These are phyloP conservation scores for Neoascochyta sp. DNA, from an alignment of 2,329 filamentous ascomycete genomes.

Conservation along the genomic window DNA sequence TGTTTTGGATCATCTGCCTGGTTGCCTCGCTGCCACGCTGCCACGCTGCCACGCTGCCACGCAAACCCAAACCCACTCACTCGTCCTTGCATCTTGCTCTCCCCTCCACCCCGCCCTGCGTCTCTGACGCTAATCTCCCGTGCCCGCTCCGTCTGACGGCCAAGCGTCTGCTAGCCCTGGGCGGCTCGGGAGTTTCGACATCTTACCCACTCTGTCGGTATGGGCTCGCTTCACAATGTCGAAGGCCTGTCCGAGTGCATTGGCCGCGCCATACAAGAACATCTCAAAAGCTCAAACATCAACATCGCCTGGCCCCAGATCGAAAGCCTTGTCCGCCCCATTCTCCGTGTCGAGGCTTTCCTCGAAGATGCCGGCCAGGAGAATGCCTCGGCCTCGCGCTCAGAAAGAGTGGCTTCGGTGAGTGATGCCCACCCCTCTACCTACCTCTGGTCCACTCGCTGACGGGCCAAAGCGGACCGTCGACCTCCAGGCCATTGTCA, in stretches of 20 bases:
- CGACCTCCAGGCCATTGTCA: slow-evolving; percentile 24
- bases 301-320: slow-evolving; percentile 25
- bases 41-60: no score
- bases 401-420: slow-evolving; percentile 29
- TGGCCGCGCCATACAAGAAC: slow-evolving; percentile 26
- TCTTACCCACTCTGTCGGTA: slow-evolving; percentile 5
- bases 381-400: slow-evolving; percentile 9
- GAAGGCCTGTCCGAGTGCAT: slow-evolving; percentile 32
- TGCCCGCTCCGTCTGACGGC: no score
- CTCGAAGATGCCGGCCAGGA: slow-evolving; percentile 23
- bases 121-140: no score
- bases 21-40: no score
- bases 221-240: slow-evolving; percentile 18
- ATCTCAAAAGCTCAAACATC: slow-evolving; percentile 23
- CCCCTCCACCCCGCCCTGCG: no score
- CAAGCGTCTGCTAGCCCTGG: no score
- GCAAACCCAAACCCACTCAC: no score
- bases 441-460: not conserved
- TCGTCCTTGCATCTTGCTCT: no score
- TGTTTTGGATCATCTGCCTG: no score
- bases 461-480: slow-evolving; percentile 16
- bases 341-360: slow-evolving; percentile 32
- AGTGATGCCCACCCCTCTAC: slow-evolving; percentile 4
- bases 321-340: slow-evolving; percentile 18
- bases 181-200: no score